Conservation (phyloP, 176 grass and related monocot genomes). For the Oryza longistaminata region DNA sequence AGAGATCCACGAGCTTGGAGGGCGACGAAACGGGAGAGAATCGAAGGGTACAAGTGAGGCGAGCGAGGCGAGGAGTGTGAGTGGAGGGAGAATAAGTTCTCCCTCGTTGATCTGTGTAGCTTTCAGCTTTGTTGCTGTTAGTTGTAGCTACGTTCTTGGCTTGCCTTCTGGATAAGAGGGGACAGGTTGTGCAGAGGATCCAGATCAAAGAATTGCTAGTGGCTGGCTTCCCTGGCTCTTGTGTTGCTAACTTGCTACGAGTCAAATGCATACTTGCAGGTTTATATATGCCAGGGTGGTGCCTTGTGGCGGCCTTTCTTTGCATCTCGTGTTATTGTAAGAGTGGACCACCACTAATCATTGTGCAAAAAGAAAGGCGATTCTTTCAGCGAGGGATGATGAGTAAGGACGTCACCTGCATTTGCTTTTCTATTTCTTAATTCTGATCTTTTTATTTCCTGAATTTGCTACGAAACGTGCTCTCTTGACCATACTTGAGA, state of each 20-base stretch:
- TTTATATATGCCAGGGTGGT: constrained; percentile 28
- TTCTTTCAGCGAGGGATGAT: neutral
- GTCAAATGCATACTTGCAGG: constrained; percentile 43
- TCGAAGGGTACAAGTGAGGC: neutral
- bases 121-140: neutral
- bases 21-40: neutral
- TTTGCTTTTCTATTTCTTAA: neutral
- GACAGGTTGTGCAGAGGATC: constrained; percentile 41
- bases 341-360: constrained; percentile 40
- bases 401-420: neutral
- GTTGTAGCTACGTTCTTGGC: constrained; percentile 34
- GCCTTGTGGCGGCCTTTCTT: neutral
- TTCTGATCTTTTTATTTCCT: neutral
- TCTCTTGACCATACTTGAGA: constrained; percentile 31
- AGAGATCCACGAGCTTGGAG: neutral
- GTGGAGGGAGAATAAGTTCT: constrained; percentile 31
- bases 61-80: constrained; percentile 23
- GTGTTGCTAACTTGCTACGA: constrained; percentile 30
- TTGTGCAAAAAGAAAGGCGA: constrained; percentile 30
- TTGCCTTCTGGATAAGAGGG: constrained; percentile 43
- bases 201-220: constrained; percentile 18
- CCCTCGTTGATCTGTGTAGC: neutral
- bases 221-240: constrained; percentile 39
- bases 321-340: neutral
- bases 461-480: constrained; percentile 34